phyloP scores from a whole-genome alignment of 2,329 filamentous ascomycete genomes.

The Endothia cerciana region DNA sequence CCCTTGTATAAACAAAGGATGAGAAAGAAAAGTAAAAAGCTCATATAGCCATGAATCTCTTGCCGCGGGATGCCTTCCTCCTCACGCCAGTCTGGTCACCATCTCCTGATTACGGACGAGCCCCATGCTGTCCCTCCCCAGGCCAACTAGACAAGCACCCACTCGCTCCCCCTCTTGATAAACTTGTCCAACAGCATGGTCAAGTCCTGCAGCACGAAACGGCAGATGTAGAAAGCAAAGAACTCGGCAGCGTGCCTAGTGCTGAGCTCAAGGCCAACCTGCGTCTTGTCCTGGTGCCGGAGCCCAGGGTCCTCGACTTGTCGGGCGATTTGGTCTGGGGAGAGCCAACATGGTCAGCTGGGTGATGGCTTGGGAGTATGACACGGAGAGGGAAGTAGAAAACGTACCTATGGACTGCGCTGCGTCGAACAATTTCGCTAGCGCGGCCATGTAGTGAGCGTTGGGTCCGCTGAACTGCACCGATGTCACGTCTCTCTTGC shows the following conservation, averaged over 20 bases:
- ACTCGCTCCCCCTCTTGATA: conserved; percentile 94
- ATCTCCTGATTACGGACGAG: background rate
- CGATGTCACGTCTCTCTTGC: conserved; percentile 71
- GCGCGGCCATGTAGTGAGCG: conserved; percentile 85
- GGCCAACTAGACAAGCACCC: conserved; percentile 62
- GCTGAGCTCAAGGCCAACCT: conserved; percentile 92
- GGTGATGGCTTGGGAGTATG: background rate
- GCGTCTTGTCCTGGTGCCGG: conserved; percentile 87
- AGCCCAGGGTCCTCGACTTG: conserved; percentile 95
- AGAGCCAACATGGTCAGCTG: conserved; percentile 14
- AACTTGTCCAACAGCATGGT: conserved; percentile 90
- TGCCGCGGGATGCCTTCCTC: background rate
- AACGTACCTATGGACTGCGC: conserved; percentile 85
- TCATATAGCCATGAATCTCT: conserved; percentile 3
- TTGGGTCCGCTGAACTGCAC: conserved; percentile 82
- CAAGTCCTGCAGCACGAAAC: conserved; percentile 89
- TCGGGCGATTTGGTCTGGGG: conserved; percentile 86
- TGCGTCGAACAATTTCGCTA: conserved; percentile 90
- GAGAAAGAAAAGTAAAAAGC: background rate
- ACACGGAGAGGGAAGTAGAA: background rate
- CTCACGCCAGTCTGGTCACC: background rate
- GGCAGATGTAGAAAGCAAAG: conserved; percentile 94
- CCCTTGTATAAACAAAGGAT: background rate
- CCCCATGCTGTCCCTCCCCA: background rate
- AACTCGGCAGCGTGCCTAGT: conserved; percentile 95